Conservation (phyloP, 192 early-diverging fungal species). For the Jimgerdemannia flammicorona region DNA sequence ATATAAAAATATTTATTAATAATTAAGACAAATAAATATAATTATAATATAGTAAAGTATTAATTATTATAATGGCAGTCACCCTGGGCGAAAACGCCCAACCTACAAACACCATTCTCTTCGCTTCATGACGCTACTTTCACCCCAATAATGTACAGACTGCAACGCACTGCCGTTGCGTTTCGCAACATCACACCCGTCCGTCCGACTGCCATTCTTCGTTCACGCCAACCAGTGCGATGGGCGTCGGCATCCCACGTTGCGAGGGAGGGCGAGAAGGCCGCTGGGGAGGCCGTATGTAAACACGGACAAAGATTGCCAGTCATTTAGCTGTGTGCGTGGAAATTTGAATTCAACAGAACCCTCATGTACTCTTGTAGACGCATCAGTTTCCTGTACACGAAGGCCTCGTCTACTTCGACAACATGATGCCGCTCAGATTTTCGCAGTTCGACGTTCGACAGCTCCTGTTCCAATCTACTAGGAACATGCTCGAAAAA, state of each 20-base stretch:
- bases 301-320: background rate
- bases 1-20: too few relatives aligned
- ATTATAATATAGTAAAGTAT: too few relatives aligned
- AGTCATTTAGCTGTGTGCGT: too few relatives aligned
- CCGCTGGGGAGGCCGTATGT: background rate
- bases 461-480: slow-evolving; percentile 19
- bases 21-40: too few relatives aligned
- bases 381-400: background rate
- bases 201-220: background rate
- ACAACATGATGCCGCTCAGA: slow-evolving; percentile 37
- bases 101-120: too few relatives aligned
- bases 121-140: too few relatives aligned
- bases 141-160: background rate
- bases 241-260: background rate
- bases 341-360: background rate
- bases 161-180: background rate
- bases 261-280: too few relatives aligned
- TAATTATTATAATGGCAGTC: too few relatives aligned
- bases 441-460: slow-evolving; percentile 31
- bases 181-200: background rate
- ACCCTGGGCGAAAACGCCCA: too few relatives aligned
- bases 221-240: background rate
- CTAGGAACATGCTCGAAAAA: slow-evolving; percentile 12
- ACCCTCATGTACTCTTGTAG: background rate
- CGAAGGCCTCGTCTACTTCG: slow-evolving; percentile 23